Percentiles rank a stretch among this genome's conserved stretches.
phyloP scores from a whole-genome alignment of 768 basidiomycete genomes.

The Lactarius vividus region DNA sequence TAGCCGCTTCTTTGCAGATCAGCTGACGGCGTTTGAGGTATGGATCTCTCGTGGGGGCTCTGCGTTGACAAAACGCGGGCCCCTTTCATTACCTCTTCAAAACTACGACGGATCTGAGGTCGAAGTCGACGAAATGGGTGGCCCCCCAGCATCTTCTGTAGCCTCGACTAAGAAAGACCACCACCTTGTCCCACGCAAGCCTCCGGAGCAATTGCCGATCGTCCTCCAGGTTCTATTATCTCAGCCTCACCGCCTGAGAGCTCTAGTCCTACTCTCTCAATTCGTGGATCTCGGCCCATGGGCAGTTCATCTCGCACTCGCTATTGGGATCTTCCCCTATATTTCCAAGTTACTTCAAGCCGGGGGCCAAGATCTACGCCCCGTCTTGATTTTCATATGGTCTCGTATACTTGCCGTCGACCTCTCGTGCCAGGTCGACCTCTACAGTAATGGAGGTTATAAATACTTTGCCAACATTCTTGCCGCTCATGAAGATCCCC shows the following conservation, averaged over 20 bases:
- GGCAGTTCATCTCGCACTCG: slow-evolving; percentile 94
- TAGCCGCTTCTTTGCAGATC: slow-evolving; percentile 92
- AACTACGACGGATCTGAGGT: slow-evolving; percentile 34
- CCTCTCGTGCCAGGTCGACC: slow-evolving; percentile 83
- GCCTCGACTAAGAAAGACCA: slow-evolving; percentile 30
- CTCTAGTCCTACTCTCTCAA: slow-evolving; percentile 92
- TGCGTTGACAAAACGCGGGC: slow-evolving; percentile 73
- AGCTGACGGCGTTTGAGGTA: slow-evolving; percentile 95
- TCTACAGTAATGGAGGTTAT: slow-evolving; percentile 80
- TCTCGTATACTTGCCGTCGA: slow-evolving; percentile 97
- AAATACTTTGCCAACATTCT: slow-evolving; percentile 83
- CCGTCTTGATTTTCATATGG: slow-evolving; percentile 99
- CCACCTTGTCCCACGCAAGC: slow-evolving; percentile 79
- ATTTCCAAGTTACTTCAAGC: slow-evolving; percentile 96
- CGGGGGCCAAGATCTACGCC: slow-evolving; percentile 91
- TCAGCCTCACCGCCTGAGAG: slow-evolving; percentile 92
- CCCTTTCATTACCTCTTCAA: slow-evolving; percentile 62
- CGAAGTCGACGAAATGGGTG: slow-evolving; percentile 34
- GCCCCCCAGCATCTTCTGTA: slow-evolving; percentile 14
- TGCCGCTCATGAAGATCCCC: slow-evolving; percentile 58
- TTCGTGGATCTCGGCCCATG: slow-evolving; percentile 98
- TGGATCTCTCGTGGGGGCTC: slow-evolving; percentile 96
- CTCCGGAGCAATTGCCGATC: slow-evolving; percentile 96
- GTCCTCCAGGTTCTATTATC: slow-evolving; percentile 96
- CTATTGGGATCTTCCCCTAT: slow-evolving; percentile 98